Conservation (phyloP, 106 monocot species). For the Allium fistulosum region DNA sequence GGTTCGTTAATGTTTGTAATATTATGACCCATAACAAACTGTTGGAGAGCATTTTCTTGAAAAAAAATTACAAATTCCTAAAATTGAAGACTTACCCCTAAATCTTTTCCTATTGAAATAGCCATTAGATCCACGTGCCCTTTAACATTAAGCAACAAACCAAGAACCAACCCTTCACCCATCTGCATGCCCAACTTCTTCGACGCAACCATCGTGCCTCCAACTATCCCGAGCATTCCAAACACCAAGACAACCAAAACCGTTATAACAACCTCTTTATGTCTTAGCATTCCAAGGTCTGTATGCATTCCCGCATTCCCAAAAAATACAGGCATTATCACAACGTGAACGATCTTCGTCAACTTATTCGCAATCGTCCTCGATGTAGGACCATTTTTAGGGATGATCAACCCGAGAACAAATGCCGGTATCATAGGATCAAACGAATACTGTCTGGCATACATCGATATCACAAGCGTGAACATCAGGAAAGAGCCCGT, state of each 20-base stretch:
- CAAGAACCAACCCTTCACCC: slow-evolving; percentile 35
- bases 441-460: slow-evolving; percentile 15
- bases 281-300: slow-evolving; percentile 11
- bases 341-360: slow-evolving; percentile 26
- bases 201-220: slow-evolving; percentile 36
- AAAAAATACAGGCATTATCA: slow-evolving; percentile 56
- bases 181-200: slow-evolving; percentile 21
- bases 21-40: too few species aligned
- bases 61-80: too few species aligned
- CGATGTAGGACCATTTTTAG: slow-evolving; percentile 41
- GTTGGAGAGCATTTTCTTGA: too few species aligned
- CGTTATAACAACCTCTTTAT: not conserved
- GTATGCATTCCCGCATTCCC: slow-evolving; percentile 26
- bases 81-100: slow-evolving; percentile 1
- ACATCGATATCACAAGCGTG: slow-evolving; percentile 18
- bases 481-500: slow-evolving; percentile 2
- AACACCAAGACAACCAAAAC: slow-evolving; percentile 16
- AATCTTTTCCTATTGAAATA: slow-evolving; percentile 14
- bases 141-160: slow-evolving; percentile 62
- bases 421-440: slow-evolving; percentile 31
- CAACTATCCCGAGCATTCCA: slow-evolving; percentile 39
- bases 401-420: slow-evolving; percentile 41
- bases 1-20: too few species aligned
- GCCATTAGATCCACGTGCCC: slow-evolving; percentile 55
- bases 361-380: slow-evolving; percentile 39